Evolutionary conservation across 202 grass and related monocot species (phyloP).

Genomic region (Sporobolus alterniflorus): DNA sequence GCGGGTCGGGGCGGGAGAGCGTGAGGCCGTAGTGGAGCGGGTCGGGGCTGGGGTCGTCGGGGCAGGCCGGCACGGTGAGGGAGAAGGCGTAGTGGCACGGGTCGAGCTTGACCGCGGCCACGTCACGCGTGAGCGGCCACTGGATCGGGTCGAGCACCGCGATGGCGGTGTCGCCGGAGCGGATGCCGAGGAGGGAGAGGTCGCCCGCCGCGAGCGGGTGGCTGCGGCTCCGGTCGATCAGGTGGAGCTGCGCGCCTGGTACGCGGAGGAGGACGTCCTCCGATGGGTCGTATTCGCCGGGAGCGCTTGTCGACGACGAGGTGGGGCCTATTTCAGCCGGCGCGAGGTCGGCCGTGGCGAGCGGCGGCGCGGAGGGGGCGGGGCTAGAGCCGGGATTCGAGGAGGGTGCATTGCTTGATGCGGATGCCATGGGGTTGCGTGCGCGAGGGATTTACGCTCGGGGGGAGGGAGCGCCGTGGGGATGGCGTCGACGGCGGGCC

Average conservation of each 20-base stretch:
- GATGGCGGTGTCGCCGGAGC: slow-evolving; percentile 63
- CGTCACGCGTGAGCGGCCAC: slow-evolving; percentile 84
- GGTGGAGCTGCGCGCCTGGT: slow-evolving; percentile 66
- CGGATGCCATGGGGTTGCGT: slow-evolving; percentile 7
- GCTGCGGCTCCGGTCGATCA: slow-evolving; percentile 71
- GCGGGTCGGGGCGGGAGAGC: slow-evolving; percentile 45
- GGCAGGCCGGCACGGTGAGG: slow-evolving; percentile 57
- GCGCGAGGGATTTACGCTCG: slow-evolving; percentile 1
- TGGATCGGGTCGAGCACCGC: slow-evolving; percentile 54
- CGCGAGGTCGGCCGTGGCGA: slow-evolving; percentile 65
- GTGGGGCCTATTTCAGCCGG: slow-evolving; percentile 48
- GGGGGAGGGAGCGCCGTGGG: slow-evolving; percentile 25
- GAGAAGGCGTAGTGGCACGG: slow-evolving; percentile 85
- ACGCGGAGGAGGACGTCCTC: slow-evolving; percentile 62
- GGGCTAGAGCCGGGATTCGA: slow-evolving; percentile 25
- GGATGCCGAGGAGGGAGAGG: slow-evolving; percentile 67
- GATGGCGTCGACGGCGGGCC: slow-evolving; percentile 24
- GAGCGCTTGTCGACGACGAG: slow-evolving; percentile 11
- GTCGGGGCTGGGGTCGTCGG: slow-evolving; percentile 37
- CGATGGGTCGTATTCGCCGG: background rate
- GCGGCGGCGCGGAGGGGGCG: slow-evolving; percentile 56
- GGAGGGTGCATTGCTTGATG: background rate
- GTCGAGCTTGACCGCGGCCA: slow-evolving; percentile 81
- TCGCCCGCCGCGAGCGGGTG: slow-evolving; percentile 72
- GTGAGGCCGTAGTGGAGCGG: slow-evolving; percentile 85